Base-by-base conservation (phyloP, 306 rosid species). In the Heteromeles arbutifolia region DNA sequence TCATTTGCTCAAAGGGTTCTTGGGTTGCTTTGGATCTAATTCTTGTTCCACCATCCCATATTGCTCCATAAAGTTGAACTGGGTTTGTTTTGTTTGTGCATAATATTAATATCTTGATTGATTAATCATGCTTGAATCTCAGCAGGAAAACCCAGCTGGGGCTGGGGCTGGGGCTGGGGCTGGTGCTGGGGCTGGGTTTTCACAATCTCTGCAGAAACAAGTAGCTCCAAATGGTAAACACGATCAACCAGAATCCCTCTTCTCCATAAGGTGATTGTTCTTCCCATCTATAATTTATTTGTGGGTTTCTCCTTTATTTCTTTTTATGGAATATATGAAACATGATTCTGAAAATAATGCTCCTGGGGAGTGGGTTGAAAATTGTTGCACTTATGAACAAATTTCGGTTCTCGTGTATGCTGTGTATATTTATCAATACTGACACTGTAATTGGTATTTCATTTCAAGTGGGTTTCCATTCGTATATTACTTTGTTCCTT, bases 191-290 rank as follows among this genome's bases (percentile, higher is more conserved):
- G 53, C 70, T 53, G 63, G 62, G n/a, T n/a, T 52, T 77, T 81
- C 65, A 32, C 77, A 62, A 71, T 81, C 88, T 84, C 82, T 50
- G 86, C 83, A 41, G 22, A 81, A 72, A 18, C 83, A 74, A 54
- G 48, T 52, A n/a, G 68, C 66, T 25, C 62, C 84, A 34, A 82
- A 39, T 37, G 68, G 21, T 59, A 77, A 61, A 1, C 70, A 0
- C 0, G 9, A 0, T 34, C 39, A 7, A 73, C 70, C 81, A 48
- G 86, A 65, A 26, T 73, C 70, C 18, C 78, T 90, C 62, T 89
- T 89, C 85, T 84, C 86, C 18, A 70, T 89, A 78, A 89, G 94
- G 94, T 78, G 59, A 73, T 41, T 53, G 12, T 53, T 21, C 65
- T 64, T 73, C 44, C 41, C 62, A 10, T 17, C 9, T 57, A 22